Percentiles rank a stretch among this genome's conserved stretches.
Conservation (phyloP, 106 monocot genomes). For the Acorus calamus region DNA sequence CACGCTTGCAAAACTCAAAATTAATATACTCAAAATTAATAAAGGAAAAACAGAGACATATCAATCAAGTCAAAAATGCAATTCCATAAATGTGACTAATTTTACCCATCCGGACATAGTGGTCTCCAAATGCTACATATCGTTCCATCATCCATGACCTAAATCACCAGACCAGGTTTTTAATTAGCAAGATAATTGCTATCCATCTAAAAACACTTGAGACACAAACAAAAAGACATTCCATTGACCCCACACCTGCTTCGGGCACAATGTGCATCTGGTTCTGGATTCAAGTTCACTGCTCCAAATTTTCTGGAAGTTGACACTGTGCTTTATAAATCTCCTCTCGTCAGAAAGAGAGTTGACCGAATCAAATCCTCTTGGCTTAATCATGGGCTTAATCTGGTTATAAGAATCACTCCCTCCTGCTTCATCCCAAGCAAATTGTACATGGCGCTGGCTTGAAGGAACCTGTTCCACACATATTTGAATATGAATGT, state of each 20-base stretch:
- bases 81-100: not conserved
- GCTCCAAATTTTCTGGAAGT: conserved; percentile 91
- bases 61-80: too few species aligned
- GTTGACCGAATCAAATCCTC: conserved; percentile 25
- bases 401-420: conserved; percentile 26
- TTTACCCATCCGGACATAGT: conserved; percentile 88
- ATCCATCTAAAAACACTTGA: not conserved
- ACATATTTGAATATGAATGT: not conserved
- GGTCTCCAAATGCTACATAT: conserved; percentile 92
- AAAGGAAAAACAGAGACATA: not conserved
- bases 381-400: conserved; percentile 53
- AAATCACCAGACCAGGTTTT: too few species aligned
- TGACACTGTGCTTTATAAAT: conserved; percentile 60
- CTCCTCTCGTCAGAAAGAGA: conserved; percentile 36
- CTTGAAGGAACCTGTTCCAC: conserved; percentile 73
- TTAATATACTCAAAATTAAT: too few species aligned
- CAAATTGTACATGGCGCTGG: conserved; percentile 65
- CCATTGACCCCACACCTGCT: conserved; percentile 42
- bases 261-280: conserved; percentile 69
- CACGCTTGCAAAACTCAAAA: not conserved
- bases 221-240: not conserved
- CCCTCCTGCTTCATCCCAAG: conserved; percentile 51
- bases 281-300: conserved; percentile 57
- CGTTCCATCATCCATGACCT: conserved; percentile 46
- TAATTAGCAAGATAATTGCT: not conserved